Evolutionary conservation across 2,329 filamentous ascomycete species (phyloP), one percentile per base, ranked within the genome.

Genomic region (Colletotrichum falcatum): DNA sequence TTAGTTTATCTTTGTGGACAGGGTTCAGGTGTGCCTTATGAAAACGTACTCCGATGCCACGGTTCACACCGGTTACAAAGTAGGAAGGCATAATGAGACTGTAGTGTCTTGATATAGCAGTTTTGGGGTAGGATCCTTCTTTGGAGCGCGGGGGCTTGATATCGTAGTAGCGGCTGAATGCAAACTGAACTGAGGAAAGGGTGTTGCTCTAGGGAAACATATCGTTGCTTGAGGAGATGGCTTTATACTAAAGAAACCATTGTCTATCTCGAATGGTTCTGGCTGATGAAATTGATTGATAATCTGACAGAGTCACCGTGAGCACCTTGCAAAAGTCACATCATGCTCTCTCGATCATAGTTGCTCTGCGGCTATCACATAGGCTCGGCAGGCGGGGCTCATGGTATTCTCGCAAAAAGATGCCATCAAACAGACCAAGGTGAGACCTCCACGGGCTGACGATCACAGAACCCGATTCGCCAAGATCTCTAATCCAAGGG

Each of bases 11-110:
- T 6, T 33, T 30, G 9, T 39, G 28, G 14, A n/a, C 11, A 1
- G 5, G 5, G 0, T 20, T 9, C 18, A 23, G 12, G 18, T 11
- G 20, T 23, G 2, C 12, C 20, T 7, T 6, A 20, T 14, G 1
- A 2, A 7, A 9, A 65, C 61, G 1, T 65, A 65, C 61, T 3
- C 61, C 61, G 9, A 65, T 65, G 14, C 61, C 61, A 37, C 61
- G 61, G 28, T 55, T 56, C 6, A 39, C 61, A 35, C 61, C 61
- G 5, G 61, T 65, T 5, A 65, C 5, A n/a, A 65, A 42, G 14
- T 59, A 65, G 18, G 61, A 65, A 65, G 51, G 37, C 61, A 65
- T 65, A 11, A 16, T 26, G n/a, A 26, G 37, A 11, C 11, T 37
- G 30, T 18, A 2, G 35, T 35, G 18, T 6, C 18, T 7, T 33